Conservation (phyloP, 345 rosid species). For the Citrus medica region DNA sequence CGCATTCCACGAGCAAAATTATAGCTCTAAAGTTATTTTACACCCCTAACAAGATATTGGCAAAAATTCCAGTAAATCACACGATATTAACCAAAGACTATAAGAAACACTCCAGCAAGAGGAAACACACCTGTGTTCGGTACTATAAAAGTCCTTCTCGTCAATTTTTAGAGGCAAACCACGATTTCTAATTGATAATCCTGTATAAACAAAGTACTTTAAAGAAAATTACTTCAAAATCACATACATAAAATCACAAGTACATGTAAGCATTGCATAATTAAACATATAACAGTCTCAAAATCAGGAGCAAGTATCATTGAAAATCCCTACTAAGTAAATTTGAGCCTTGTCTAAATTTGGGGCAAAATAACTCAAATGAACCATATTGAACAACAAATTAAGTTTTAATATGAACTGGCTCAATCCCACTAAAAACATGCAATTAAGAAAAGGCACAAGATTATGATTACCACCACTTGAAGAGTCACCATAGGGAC, state of each 20-base stretch:
- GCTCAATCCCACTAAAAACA: conserved; percentile 4
- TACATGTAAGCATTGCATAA: background rate
- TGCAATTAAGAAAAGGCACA: background rate
- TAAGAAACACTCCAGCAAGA: background rate
- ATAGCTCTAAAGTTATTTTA: background rate
- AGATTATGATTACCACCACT: conserved; percentile 19
- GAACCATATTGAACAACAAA: background rate
- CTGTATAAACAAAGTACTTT: conserved; percentile 32
- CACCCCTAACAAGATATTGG: background rate
- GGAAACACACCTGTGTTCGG: conserved; percentile 42
- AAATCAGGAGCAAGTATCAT: background rate
- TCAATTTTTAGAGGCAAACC: conserved; percentile 35
- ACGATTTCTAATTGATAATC: conserved; percentile 42
- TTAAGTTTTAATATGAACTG: conserved; percentile 9
- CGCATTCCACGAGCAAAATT: background rate
- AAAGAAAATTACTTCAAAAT: background rate
- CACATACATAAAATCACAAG: conserved; percentile 5
- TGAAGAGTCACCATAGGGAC: conserved; percentile 36
- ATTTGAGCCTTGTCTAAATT: background rate
- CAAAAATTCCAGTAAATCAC: conserved; percentile 2
- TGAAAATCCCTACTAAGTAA: background rate
- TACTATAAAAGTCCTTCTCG: conserved; percentile 26
- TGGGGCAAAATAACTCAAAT: background rate
- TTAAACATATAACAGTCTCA: background rate
- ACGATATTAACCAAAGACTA: background rate